Evolutionary conservation across 2,329 filamentous ascomycete species (phyloP).

Genomic region (Aspergillus fumigatiaffinis): DNA sequence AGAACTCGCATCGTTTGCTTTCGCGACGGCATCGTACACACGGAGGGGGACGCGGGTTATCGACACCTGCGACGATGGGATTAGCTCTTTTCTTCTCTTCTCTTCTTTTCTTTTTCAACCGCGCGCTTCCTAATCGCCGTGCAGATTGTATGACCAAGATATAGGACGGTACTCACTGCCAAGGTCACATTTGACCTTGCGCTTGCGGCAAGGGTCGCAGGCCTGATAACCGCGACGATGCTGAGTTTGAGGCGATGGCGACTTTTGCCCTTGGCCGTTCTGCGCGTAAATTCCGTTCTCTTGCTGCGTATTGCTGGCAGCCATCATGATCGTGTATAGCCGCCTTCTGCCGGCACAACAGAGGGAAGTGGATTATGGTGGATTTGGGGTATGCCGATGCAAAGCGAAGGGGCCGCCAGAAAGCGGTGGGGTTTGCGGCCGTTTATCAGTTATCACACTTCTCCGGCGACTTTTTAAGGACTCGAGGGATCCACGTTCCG

Average conservation of each 20-base stretch:
- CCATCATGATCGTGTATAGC: conserved; percentile 16
- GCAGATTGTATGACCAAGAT: background rate
- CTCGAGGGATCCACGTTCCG: background rate
- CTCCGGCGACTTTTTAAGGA: conserved; percentile 7
- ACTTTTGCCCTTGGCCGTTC: conserved; percentile 21
- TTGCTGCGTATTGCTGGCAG: conserved; percentile 12
- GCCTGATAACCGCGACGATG: conserved; percentile 48
- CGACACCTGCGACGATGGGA: conserved; percentile 53
- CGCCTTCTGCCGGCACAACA: conserved; percentile 13
- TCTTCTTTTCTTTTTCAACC: background rate
- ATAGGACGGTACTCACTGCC: conserved; percentile 35
- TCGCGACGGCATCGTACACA: conserved; percentile 92
- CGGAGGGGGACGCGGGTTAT: conserved; percentile 89
- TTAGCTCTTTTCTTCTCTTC: conserved; percentile 9
- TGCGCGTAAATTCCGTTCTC: conserved; percentile 16
- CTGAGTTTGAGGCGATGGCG: conserved; percentile 32
- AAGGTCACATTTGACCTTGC: conserved; percentile 48
- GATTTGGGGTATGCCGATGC: conserved; percentile 32
- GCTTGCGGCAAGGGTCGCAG: conserved; percentile 47
- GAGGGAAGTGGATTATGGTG: conserved; percentile 16
- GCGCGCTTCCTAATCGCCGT: background rate
- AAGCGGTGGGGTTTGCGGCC: conserved; percentile 29
- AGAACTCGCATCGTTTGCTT: conserved; percentile 96
- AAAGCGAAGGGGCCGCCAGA: conserved; percentile 35
- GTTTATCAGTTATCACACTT: conserved; percentile 20